A percentile compares a stretch with the other conserved stretches of the same genome.
Evolutionary conservation across 495 filamentous ascomycete species (phyloP).

Genomic region (Sabuloglossum arenarium): DNA sequence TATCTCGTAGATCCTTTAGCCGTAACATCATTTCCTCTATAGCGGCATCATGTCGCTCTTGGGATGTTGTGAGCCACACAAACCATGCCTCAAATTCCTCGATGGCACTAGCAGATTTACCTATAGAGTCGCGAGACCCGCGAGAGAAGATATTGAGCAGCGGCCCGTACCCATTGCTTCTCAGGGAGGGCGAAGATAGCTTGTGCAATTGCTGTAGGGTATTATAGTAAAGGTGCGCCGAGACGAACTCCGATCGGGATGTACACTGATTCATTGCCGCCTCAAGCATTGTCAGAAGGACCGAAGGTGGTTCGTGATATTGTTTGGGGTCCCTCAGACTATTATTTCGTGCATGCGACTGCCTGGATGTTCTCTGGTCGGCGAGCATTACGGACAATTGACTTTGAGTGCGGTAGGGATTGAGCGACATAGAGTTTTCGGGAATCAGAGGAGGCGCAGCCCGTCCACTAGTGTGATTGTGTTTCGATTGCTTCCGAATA

Average conservation of each 20-base stretch:
- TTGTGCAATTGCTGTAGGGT: constrained; percentile 41
- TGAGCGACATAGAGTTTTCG: constrained; percentile 5
- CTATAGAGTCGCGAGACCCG: constrained; percentile 44
- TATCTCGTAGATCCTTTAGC: constrained; percentile 54
- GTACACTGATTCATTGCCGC: constrained; percentile 44
- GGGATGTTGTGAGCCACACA: constrained; percentile 51
- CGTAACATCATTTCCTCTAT: constrained; percentile 48
- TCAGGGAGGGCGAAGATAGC: constrained; percentile 39
- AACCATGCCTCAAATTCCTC: constrained; percentile 59
- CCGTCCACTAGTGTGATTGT: constrained; percentile 24
- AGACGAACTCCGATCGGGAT: constrained; percentile 47
- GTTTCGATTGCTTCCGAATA: constrained; percentile 28
- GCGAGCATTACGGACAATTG: constrained; percentile 14
- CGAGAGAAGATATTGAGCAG: constrained; percentile 51
- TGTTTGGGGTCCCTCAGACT: constrained; percentile 11
- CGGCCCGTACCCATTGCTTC: constrained; percentile 40
- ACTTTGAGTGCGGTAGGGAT: constrained; percentile 18
- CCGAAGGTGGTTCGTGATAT: constrained; percentile 20
- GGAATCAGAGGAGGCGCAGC: constrained; percentile 6
- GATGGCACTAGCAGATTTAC: constrained; percentile 40
- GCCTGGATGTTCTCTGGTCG: constrained; percentile 10
- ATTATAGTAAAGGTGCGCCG: constrained; percentile 47
- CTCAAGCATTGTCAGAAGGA: constrained; percentile 45
- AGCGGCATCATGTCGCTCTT: constrained; percentile 42
- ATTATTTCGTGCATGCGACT: constrained; percentile 12